phyloP scores from a whole-genome alignment of 1,284 basidiomycete species.

The Veloporphyrellus conicus region DNA sequence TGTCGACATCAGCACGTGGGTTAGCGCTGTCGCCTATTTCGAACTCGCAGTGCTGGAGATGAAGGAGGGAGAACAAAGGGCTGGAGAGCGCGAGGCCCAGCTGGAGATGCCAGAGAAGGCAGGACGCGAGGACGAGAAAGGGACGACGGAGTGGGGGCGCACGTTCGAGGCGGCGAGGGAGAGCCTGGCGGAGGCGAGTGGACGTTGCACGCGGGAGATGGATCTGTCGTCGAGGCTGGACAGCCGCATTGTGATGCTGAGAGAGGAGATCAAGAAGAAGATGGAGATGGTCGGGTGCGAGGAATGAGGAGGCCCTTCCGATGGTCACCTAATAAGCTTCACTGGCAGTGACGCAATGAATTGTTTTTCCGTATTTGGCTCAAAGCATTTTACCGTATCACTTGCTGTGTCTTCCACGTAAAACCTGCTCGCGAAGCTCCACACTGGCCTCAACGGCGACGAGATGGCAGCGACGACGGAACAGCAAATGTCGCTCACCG shows the following conservation, averaged over 20 bases:
- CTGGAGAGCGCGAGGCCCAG: neutral
- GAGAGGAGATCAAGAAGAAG: constrained; percentile 65
- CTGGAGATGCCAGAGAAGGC: constrained; percentile 4
- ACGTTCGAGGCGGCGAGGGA: constrained; percentile 46
- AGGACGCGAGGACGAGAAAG: constrained; percentile 8
- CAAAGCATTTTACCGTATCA: neutral
- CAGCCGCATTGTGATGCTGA: constrained; percentile 62
- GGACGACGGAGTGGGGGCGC: constrained; percentile 41
- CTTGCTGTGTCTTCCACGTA: constrained; percentile 19
- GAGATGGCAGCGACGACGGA: constrained; percentile 28
- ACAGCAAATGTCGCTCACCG: constrained; percentile 52
- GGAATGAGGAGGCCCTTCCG: no score
- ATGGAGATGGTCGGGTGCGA: constrained; percentile 39
- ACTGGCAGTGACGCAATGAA: no score
- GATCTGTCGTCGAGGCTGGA: constrained; percentile 67
- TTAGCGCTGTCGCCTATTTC: constrained; percentile 59
- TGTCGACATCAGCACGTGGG: constrained; percentile 57
- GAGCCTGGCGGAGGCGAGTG: constrained; percentile 51
- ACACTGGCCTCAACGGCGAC: constrained; percentile 11
- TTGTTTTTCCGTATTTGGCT: no score
- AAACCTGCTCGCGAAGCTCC: constrained; percentile 4
- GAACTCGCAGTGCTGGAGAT: constrained; percentile 66
- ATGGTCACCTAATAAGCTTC: no score
- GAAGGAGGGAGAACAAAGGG: constrained; percentile 46
- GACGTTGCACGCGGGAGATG: constrained; percentile 47